Conservation (phyloP, 2,329 filamentous ascomycete genomes). For the Blumeria hordei region DNA sequence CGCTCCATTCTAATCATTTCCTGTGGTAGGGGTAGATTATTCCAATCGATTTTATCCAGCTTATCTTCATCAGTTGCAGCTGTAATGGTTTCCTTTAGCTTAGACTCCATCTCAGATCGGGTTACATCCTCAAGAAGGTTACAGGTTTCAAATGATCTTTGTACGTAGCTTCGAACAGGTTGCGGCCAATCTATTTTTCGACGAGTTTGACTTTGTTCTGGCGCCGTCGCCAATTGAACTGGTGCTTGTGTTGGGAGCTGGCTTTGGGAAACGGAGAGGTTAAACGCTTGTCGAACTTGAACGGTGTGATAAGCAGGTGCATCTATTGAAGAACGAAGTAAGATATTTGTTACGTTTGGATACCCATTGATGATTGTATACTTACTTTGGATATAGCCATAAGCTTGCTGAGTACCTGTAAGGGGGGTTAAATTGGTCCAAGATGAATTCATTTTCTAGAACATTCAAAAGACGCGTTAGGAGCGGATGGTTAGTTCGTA, state of each 20-base stretch:
- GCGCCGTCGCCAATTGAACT: constrained; percentile 4
- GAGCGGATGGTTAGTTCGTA: constrained; percentile 2
- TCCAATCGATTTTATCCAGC: constrained; percentile 61
- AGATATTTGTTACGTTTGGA: neutral
- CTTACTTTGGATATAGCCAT: constrained; percentile 13
- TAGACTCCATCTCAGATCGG: constrained; percentile 52
- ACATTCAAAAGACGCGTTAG: constrained; percentile 6
- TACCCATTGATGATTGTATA: constrained; percentile 1
- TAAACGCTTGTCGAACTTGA: constrained; percentile 18
- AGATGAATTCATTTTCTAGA: constrained; percentile 12
- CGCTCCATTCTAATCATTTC: constrained; percentile 43
- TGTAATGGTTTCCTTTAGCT: constrained; percentile 68
- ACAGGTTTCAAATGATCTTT: constrained; percentile 59
- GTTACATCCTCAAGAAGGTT: constrained; percentile 39
- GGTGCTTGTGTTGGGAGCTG: constrained; percentile 17
- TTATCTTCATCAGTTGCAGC: constrained; percentile 50
- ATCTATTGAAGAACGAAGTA: constrained; percentile 15
- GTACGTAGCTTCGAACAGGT: constrained; percentile 70
- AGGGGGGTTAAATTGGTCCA: constrained; percentile 15
- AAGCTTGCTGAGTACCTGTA: constrained; percentile 17
- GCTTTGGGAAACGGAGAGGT: constrained; percentile 15
- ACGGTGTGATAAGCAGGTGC: constrained; percentile 21
- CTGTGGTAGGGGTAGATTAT: constrained; percentile 61
- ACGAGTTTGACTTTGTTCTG: constrained; percentile 12
- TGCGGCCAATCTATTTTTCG: constrained; percentile 50